phyloP scores from a whole-genome alignment of 2,329 filamentous ascomycete species.

The Neocucurbitaria cava region DNA sequence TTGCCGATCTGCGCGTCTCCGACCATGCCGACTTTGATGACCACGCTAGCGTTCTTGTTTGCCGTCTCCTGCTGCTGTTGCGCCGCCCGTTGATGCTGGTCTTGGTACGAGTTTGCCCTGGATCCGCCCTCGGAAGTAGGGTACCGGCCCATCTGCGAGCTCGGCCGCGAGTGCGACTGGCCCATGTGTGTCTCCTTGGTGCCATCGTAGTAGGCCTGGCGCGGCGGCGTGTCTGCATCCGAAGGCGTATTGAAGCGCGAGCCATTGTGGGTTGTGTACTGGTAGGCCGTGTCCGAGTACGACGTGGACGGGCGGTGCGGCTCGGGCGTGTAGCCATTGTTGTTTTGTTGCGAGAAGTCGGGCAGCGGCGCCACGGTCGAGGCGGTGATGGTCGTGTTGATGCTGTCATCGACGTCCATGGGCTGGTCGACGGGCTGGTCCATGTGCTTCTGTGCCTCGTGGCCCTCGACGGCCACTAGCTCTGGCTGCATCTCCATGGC shows the following conservation, averaged over 20 bases:
- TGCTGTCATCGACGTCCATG: constrained; percentile 55
- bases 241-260: constrained; percentile 55
- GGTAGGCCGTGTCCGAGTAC: constrained; percentile 59
- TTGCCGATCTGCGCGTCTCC: constrained; percentile 99
- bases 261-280: constrained; percentile 45
- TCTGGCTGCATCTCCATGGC: constrained; percentile 33
- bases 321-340: constrained; percentile 49
- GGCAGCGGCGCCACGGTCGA: constrained; percentile 46
- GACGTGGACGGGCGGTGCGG: constrained; percentile 59
- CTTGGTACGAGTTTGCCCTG: constrained; percentile 53
- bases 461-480: constrained; percentile 16
- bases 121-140: constrained; percentile 52
- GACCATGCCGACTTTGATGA: constrained; percentile 99
- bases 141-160: constrained; percentile 59
- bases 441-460: constrained; percentile 41
- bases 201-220: constrained; percentile 42
- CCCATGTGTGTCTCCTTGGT: constrained; percentile 45
- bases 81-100: constrained; percentile 55
- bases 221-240: constrained; percentile 56
- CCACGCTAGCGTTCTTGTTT: constrained; percentile 70
- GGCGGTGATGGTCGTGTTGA: constrained; percentile 56
- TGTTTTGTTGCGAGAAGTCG: constrained; percentile 46
- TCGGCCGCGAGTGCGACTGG: constrained; percentile 54
- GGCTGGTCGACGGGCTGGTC: constrained; percentile 49
- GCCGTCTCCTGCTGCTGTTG: constrained; percentile 50